phyloP scores from a whole-genome alignment of 768 basidiomycete genomes.

The Suillus spraguei region DNA sequence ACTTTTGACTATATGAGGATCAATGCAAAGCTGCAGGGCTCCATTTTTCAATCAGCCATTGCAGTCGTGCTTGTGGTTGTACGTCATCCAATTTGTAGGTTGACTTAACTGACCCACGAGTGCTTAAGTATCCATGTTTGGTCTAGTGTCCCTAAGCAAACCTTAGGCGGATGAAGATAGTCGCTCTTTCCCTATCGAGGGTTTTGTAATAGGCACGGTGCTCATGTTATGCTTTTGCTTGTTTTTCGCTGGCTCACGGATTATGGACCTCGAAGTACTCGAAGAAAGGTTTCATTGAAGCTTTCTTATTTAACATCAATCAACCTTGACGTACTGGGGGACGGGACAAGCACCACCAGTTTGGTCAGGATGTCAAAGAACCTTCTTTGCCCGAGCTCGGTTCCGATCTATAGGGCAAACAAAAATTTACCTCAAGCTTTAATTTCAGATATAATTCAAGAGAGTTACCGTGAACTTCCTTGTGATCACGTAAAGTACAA shows the following conservation, averaged over 20 bases:
- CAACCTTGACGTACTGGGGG: background rate
- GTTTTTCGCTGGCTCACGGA: background rate
- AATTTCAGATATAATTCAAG: background rate
- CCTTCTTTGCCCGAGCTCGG: background rate
- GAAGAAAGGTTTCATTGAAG: background rate
- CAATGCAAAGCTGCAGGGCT: no score
- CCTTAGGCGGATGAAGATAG: background rate
- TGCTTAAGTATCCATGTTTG: background rate
- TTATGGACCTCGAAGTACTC: background rate
- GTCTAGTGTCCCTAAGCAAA: background rate
- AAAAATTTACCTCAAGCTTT: background rate
- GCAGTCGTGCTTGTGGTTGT: slow-evolving; percentile 75
- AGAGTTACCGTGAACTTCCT: background rate
- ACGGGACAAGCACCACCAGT: background rate
- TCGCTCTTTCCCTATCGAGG: background rate
- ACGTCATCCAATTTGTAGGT: slow-evolving; percentile 39
- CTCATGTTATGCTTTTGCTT: slow-evolving; percentile 35
- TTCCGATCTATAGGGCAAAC: background rate
- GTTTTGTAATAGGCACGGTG: background rate
- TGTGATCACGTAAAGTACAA: background rate
- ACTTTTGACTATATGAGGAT: slow-evolving; percentile 80
- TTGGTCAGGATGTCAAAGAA: background rate
- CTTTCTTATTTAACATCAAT: no score
- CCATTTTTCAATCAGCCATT: slow-evolving; percentile 82
- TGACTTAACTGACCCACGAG: background rate